Evolutionary conservation across 306 rosid genomes (phyloP).

Genomic region (Casuarina cunninghamiana): DNA sequence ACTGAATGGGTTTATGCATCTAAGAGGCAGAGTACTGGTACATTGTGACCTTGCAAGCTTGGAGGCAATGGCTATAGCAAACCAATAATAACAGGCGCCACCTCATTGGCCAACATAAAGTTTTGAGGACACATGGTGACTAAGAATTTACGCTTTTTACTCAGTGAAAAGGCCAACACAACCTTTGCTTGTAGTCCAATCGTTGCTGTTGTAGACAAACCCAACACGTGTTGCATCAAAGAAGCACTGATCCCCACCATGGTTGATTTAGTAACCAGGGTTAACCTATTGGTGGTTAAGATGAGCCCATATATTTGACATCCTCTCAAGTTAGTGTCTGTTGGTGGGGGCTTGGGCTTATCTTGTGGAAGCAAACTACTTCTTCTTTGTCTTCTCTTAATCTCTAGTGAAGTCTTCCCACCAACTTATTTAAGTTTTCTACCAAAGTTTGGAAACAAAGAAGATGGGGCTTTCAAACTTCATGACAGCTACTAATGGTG

Average conservation of each 20-base stretch:
- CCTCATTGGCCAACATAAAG: slow-evolving; percentile 35
- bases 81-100: slow-evolving; percentile 36
- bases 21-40: too few relatives aligned
- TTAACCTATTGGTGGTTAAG: slow-evolving; percentile 28
- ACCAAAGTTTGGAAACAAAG: not conserved
- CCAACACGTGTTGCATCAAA: slow-evolving; percentile 60
- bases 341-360: not conserved
- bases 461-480: slow-evolving; percentile 77
- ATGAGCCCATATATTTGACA: not conserved
- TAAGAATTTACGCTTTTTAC: slow-evolving; percentile 22
- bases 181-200: not conserved
- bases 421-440: too few relatives aligned
- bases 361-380: not conserved
- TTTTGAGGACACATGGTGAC: slow-evolving; percentile 45
- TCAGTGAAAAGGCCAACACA: slow-evolving; percentile 21
- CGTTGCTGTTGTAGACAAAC: not conserved
- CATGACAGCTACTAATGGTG: slow-evolving; percentile 55
- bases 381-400: not conserved
- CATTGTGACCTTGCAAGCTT: too few relatives aligned
- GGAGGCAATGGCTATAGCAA: too few relatives aligned
- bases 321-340: not conserved
- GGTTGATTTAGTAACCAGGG: slow-evolving; percentile 29
- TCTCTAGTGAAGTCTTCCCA: too few relatives aligned
- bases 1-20: too few relatives aligned
- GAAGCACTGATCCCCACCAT: slow-evolving; percentile 17